A percentile compares a stretch with the other conserved stretches of the same genome.
phyloP scores from a whole-genome alignment of 2,329 filamentous ascomycete species.

The Cladorrhinum sp. region DNA sequence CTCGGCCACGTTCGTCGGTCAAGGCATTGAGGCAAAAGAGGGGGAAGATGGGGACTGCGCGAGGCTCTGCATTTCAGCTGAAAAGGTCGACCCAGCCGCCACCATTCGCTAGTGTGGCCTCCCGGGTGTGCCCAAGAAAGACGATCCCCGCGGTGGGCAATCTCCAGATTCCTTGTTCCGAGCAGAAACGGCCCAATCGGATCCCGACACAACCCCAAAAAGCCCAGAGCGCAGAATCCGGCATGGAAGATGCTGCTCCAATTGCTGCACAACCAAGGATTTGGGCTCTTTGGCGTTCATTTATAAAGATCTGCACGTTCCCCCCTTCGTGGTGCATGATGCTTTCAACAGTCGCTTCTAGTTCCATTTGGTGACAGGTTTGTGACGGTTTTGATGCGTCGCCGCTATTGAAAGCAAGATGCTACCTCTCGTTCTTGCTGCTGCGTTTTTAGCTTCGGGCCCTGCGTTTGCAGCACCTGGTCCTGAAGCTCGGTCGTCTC shows the following conservation, averaged over 20 bases:
- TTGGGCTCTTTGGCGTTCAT: not conserved
- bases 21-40: not conserved
- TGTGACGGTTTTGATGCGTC: not conserved
- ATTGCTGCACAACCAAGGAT: not conserved
- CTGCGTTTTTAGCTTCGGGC: constrained; percentile 13
- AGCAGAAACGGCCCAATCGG: not conserved
- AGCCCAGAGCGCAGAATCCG: not conserved
- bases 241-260: not conserved
- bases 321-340: not conserved
- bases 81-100: not conserved
- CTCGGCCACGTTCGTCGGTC: too few relatives aligned
- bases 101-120: not conserved
- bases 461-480: constrained; percentile 6
- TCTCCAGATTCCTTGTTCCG: not conserved
- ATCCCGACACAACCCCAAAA: not conserved
- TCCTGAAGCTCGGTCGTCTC: not conserved
- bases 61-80: not conserved
- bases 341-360: not conserved
- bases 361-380: not conserved
- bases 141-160: not conserved
- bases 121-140: not conserved
- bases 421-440: constrained; percentile 17
- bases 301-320: not conserved
- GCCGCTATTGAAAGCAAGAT: constrained; percentile 8
- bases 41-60: not conserved